Evolutionary conservation across 2,329 filamentous ascomycete genomes (phyloP).

Genomic region (Cladobotryum protrusum): DNA sequence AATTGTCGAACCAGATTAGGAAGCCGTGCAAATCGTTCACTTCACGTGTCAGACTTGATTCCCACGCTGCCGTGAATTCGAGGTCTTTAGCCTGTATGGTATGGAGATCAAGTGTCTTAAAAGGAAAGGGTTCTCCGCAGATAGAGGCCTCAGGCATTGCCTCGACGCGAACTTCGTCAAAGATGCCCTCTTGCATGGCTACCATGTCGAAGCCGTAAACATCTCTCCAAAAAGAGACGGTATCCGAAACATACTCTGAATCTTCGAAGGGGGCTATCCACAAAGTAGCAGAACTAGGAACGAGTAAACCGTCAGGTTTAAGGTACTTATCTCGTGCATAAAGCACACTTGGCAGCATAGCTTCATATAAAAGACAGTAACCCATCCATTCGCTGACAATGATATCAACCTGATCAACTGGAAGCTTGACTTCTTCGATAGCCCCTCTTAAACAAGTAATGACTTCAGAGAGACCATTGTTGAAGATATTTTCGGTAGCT

Average conservation of each 20-base stretch:
- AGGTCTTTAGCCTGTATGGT: conserved; percentile 65
- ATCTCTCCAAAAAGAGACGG: conserved; percentile 80
- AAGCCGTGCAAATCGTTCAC: conserved; percentile 76
- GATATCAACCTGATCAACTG: conserved; percentile 78
- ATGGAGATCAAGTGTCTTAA: conserved; percentile 73
- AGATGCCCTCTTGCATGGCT: conserved; percentile 77
- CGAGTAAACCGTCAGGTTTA: conserved; percentile 70
- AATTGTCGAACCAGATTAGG: conserved; percentile 89
- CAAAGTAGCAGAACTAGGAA: conserved; percentile 78
- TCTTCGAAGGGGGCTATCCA: conserved; percentile 77
- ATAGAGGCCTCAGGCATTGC: conserved; percentile 57
- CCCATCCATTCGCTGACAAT: conserved; percentile 99
- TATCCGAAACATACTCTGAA: conserved; percentile 68
- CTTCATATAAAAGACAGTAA: conserved; percentile 87
- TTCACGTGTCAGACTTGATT: conserved; percentile 53
- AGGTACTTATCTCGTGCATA: conserved; percentile 85
- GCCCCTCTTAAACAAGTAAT: conserved; percentile 80
- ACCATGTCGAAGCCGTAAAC: conserved; percentile 95
- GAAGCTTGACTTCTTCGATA: conserved; percentile 78
- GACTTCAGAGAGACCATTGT: conserved; percentile 65
- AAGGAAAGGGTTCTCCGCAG: conserved; percentile 55
- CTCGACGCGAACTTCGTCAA: conserved; percentile 75
- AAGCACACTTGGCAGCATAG: conserved; percentile 90
- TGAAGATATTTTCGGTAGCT: conserved; percentile 75
- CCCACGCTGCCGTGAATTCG: conserved; percentile 65